Percentiles rank a stretch among this genome's conserved stretches.
Evolutionary conservation across 352 stramenopile genomes (phyloP).

Genomic region (Globisporangium spinosum): DNA sequence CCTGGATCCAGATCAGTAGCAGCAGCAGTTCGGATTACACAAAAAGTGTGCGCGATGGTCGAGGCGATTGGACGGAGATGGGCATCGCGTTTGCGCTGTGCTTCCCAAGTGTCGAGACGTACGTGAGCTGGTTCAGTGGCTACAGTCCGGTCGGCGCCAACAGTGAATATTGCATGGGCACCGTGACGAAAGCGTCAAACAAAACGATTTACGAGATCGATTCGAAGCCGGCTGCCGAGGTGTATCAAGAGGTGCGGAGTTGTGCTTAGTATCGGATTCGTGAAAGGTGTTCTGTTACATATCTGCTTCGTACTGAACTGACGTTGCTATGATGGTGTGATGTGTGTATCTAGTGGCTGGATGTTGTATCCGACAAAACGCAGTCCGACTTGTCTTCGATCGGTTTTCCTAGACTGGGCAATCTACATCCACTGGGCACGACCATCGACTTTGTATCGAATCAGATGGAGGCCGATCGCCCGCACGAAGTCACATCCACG

Average conservation of each 20-base stretch:
- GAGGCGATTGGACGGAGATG: constrained; percentile 79
- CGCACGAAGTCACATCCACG: constrained; percentile 42
- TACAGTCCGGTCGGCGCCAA: constrained; percentile 76
- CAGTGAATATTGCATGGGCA: constrained; percentile 82
- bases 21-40: constrained; percentile 77
- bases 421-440: constrained; percentile 77
- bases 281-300: background rate
- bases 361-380: constrained; percentile 71
- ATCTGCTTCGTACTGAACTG: background rate
- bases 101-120: constrained; percentile 83
- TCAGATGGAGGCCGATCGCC: constrained; percentile 61
- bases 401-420: constrained; percentile 76
- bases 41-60: constrained; percentile 65
- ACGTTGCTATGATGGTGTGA: background rate
- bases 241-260: constrained; percentile 68
- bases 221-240: constrained; percentile 70
- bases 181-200: constrained; percentile 80
- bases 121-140: constrained; percentile 85
- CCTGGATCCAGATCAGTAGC: constrained; percentile 87
- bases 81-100: constrained; percentile 79
- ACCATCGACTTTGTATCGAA: constrained; percentile 79
- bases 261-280: background rate
- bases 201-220: constrained; percentile 88
- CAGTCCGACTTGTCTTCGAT: constrained; percentile 70
- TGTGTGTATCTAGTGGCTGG: constrained; percentile 53